These are phyloP conservation scores for Malbranchea zuffiana DNA, from an alignment of 2,329 filamentous ascomycete genomes.

Conservation along the genomic window DNA sequence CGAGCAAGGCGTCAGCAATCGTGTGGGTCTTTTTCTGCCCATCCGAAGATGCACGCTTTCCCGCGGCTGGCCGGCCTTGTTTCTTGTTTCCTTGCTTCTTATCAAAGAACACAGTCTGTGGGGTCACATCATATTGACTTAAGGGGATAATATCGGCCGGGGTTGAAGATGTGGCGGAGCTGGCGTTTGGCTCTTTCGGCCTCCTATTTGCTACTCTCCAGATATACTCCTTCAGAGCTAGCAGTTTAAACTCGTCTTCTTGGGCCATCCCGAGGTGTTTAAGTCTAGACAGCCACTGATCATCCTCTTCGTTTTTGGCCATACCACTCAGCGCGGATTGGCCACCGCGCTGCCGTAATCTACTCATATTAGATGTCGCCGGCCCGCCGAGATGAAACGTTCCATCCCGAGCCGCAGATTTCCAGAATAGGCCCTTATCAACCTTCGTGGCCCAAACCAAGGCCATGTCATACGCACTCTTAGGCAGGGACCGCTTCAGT, in stretches of 20 bases:
- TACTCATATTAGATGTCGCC: constrained; percentile 44
- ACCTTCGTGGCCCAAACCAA: constrained; percentile 73
- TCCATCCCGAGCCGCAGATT: constrained; percentile 56
- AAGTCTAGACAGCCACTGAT: constrained; percentile 79
- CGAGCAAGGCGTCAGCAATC: constrained; percentile 79
- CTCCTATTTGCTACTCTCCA: constrained; percentile 72
- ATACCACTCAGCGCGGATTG: constrained; percentile 46
- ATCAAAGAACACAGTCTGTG: constrained; percentile 88
- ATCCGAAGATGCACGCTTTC: constrained; percentile 17
- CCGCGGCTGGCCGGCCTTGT: constrained; percentile 19
- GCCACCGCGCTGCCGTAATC: constrained; percentile 42
- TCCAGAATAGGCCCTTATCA: constrained; percentile 82
- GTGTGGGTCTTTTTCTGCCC: constrained; percentile 50
- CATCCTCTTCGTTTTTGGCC: constrained; percentile 79
- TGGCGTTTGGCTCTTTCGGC: constrained; percentile 39
- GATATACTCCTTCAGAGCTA: constrained; percentile 80
- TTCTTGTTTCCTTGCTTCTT: constrained; percentile 50
- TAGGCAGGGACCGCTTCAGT: constrained; percentile 68
- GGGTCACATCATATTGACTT: constrained; percentile 63
- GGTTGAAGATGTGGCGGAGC: constrained; percentile 24
- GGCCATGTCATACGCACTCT: constrained; percentile 73
- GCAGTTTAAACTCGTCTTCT: constrained; percentile 82
- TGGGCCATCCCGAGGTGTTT: constrained; percentile 68
- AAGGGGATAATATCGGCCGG: constrained; percentile 64
- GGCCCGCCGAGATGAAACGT: constrained; percentile 56